Evolutionary conservation across 225 moss, liverwort and hornwort species (phyloP).

Genomic region (Polytrichum commune): DNA sequence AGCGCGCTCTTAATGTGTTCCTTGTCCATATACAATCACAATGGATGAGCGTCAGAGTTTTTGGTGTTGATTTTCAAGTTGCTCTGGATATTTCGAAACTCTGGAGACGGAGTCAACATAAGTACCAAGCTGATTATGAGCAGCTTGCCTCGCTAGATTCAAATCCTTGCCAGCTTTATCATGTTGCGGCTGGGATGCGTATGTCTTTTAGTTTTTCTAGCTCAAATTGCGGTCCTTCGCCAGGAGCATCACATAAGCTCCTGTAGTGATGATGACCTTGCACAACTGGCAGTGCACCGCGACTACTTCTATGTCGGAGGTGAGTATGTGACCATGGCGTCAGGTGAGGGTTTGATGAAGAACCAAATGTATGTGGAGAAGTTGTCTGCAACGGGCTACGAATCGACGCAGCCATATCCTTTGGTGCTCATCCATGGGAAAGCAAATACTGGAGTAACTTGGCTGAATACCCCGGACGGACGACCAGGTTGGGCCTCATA

Average conservation of each 20-base stretch:
- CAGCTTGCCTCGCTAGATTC: no score
- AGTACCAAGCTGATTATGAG: no score
- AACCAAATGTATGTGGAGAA: slow-evolving; percentile 26
- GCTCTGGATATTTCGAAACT: no score
- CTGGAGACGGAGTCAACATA: no score
- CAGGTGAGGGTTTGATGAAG: slow-evolving; percentile 13
- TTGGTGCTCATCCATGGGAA: slow-evolving; percentile 32
- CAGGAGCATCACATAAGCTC: slow-evolving; percentile 2
- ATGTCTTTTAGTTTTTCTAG: neutral
- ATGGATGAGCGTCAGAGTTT: no score
- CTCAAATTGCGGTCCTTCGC: neutral
- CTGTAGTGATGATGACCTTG: neutral
- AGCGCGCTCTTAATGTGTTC: no score
- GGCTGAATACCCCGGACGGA: slow-evolving; percentile 35
- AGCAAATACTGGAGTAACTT: slow-evolving; percentile 16
- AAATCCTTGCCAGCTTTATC: neutral
- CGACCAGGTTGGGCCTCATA: slow-evolving; percentile 29
- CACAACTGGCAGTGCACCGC: slow-evolving; percentile 7
- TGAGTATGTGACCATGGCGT: slow-evolving; percentile 5
- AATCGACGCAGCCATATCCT: slow-evolving; percentile 22
- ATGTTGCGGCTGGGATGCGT: slow-evolving; percentile 7
- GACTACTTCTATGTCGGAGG: slow-evolving; percentile 20
- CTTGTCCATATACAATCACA: no score
- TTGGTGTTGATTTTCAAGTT: no score
- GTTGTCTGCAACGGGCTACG: neutral